Base-by-base conservation (phyloP, 352 stramenopile genomes). In the Globisporangium ultimum region DNA sequence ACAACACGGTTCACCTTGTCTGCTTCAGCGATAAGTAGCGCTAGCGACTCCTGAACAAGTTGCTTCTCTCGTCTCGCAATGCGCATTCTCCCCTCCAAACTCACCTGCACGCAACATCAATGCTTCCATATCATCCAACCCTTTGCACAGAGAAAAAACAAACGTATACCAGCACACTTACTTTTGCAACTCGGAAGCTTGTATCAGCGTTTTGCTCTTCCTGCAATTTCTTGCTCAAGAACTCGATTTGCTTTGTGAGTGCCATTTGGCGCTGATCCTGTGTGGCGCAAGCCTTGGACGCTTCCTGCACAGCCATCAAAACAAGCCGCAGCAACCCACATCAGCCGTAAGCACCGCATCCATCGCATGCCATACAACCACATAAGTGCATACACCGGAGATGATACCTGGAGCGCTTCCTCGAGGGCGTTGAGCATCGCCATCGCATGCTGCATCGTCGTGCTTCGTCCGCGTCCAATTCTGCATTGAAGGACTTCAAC, bases 401-500 rank as follows among this genome's bases (percentile, higher is more conserved):
- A 0, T 43, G 14, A 12, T 17, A 79, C 71, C 45, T 72, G 59
- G n/a, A 79, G 54, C 28, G 62, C 54, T 18, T 28, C n/a, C 28
- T 79, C 67, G 13, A 76, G 66, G 52, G 64, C 64, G 48, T 76
- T 47, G 34, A 76, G 57, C 47, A 61, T 28, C 34, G 49, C 62
- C 32, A 76, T 67, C 43, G 60, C 67, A 10, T 73, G 61, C 32
- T 49, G 54, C 67, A 70, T 70, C 13, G 1, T 68, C 48, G 9
- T 14, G 15, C 34, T 42, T 36, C 10, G 21, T 22, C 22, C 32
- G 24, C 10, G 21, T 22, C 22, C 32, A 40, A n/a, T 49, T 49
- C 52, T 21, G 40, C 52, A 58, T 36, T 41, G 51, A 17, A n/a
- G 38, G 28, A 70, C 69, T 74, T 74, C 69, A 74, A 72, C 57